Evolutionary conservation across 2,329 filamentous ascomycete species (phyloP), one percentile per base, ranked within the genome.

Genomic region (Thelonectria discophora): DNA sequence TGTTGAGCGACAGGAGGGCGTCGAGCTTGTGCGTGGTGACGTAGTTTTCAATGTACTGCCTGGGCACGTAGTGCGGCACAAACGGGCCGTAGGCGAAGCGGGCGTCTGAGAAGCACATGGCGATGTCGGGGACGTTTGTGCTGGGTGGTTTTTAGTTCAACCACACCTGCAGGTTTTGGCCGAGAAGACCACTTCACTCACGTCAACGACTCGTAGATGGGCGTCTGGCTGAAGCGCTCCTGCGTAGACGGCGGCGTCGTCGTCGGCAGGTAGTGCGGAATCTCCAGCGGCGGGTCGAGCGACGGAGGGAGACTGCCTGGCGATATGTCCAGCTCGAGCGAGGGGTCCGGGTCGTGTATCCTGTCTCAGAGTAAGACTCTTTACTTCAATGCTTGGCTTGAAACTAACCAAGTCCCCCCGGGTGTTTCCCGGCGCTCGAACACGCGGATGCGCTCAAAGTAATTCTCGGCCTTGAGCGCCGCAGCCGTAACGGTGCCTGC

Each of bases 91-190:
- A 86, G 0, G 84, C 74, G 63, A 87, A 86, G 0, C 76, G 76
- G 1, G 74, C 48, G 59, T 86, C 84, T 0, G 84, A 86, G 64
- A 86, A 85, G 5, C 76, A 79, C 84, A 86, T 86, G 20, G 82
- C 83, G 34, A 86, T 81, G 40, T 82, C 80, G 0, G 84, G 84
- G 0, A 87, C 83, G 50, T 87, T 87, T 1, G 85, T 87, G 1
- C 84, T 72, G 20, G 0, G n/a, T 2, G 1, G 0, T 0, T 1
- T 13, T 17, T 18, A 10, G 27, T 30, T n/a, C n/a, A n/a, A n/a
- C n/a, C n/a, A n/a, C n/a, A n/a, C n/a, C n/a, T n/a, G n/a, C n/a
- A n/a, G n/a, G n/a, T n/a, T n/a, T 30, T 30, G 27, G 43, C 8
- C 6, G 13, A 10, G 18, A 10, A 6, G 18, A 10, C 20, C 3